phyloP scores from a whole-genome alignment of 768 basidiomycete species.

The Podaxis carcinomalis region DNA sequence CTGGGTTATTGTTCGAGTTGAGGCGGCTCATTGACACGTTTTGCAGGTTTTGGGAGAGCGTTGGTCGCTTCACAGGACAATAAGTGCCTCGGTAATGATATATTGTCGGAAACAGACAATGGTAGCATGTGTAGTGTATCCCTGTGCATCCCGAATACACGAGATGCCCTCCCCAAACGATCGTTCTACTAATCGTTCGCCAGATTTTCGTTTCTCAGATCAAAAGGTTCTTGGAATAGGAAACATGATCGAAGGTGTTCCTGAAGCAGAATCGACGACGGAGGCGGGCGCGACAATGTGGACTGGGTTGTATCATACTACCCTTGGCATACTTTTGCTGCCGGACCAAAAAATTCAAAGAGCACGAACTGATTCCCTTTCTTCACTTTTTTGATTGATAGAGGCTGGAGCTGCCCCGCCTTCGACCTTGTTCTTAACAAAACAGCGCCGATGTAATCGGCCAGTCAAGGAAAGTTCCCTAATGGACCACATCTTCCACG shows the following conservation, averaged over 20 bases:
- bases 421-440: neutral
- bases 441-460: conserved; percentile 33
- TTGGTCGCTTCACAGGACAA: conserved; percentile 21
- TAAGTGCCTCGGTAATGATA: conserved; percentile 6
- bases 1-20: neutral
- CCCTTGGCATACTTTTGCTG: neutral
- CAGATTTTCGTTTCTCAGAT: neutral
- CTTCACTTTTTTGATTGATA: neutral
- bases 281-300: neutral
- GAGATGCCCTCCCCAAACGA: neutral
- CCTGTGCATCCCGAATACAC: neutral
- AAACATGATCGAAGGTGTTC: neutral
- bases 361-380: neutral
- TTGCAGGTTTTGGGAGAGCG: conserved; percentile 26
- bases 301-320: neutral
- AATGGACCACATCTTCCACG: conserved; percentile 46
- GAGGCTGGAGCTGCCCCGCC: conserved; percentile 16
- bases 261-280: neutral
- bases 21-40: neutral
- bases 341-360: neutral
- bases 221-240: neutral
- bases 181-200: neutral
- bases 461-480: conserved; percentile 36
- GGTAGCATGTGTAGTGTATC: neutral
- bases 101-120: neutral